Base-by-base conservation (phyloP, 345 rosid genomes). In the Euphorbia peplus region DNA sequence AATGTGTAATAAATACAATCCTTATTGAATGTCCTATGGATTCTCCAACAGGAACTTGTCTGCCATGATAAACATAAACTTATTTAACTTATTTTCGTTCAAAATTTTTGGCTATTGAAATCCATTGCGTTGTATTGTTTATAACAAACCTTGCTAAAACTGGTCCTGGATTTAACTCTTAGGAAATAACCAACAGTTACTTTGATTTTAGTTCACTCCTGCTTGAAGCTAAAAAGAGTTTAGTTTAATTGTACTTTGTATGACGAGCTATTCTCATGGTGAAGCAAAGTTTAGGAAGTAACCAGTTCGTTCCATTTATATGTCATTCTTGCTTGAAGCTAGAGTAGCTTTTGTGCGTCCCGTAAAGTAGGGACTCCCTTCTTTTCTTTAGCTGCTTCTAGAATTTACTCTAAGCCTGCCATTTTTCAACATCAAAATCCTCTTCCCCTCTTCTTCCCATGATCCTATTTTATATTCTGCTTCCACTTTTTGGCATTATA, bases 291-390 rank as follows among this genome's bases (percentile, higher is more conserved):
- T 39, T 39, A 39, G 42, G 42, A 39, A 4, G 42, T 4, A 39
- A 39, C 42, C 42, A 39, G 42, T 39, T 39, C 1, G 42, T 39
- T 39, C 42, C 42, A 39, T 1, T 5, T 39, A 39, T 39, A 2
- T 39, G 46, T 50, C 13, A 64, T n/a, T 64, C 39, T 65, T 29
- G 28, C n/a, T 30, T 11, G 30, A 65, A 52, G 69, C 21, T 50
- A 29, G 29, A 39, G 32, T 4, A 22, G 4, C 1, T 3, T 3
- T 37, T 0, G 12, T 51, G 19, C 21, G 30, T 30, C 59, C 19
- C 29, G 30, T 46, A 46, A 13, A 14, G n/a, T 14, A 46, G 16
- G 16, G 10, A 11, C 2, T 29, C 13, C 9, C 19, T 28, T 10
- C n/a, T 16, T 12, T 12, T 14, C 4, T 7, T 57, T 28, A 19